phyloP scores from a whole-genome alignment of 2,329 filamentous ascomycete species.

The Alternaria gaisen region DNA sequence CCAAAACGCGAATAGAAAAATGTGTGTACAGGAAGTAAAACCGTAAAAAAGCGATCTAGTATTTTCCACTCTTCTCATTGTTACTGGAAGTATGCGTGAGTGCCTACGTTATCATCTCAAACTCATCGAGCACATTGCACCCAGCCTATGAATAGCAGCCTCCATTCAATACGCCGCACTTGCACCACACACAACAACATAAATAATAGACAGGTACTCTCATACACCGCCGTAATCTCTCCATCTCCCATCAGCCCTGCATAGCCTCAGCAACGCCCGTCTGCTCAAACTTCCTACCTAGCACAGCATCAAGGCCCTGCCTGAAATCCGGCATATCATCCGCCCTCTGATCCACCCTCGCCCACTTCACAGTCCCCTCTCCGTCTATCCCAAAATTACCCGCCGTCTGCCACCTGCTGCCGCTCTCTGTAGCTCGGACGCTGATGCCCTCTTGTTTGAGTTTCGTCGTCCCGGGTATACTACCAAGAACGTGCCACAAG shows the following conservation, averaged over 20 bases:
- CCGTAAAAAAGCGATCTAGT: too few relatives aligned
- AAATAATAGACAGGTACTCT: too few relatives aligned
- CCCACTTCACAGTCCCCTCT: conserved; percentile 64
- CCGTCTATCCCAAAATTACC: conserved; percentile 70
- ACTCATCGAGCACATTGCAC: too few relatives aligned
- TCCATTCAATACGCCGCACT: too few relatives aligned
- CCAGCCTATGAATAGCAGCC: too few relatives aligned
- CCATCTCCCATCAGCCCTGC: too few relatives aligned
- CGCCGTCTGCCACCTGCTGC: conserved; percentile 72
- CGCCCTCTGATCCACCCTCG: conserved; percentile 57
- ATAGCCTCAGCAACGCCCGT: not conserved
- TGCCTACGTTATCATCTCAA: too few relatives aligned
- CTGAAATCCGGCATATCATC: conserved; percentile 65
- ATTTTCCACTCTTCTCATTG: too few relatives aligned
- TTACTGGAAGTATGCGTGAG: too few relatives aligned
- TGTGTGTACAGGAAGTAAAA: too few relatives aligned
- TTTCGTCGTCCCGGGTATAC: conserved; percentile 66
- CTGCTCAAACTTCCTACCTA: not conserved
- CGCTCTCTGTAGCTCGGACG: conserved; percentile 71
- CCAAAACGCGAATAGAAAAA: not conserved
- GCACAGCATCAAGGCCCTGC: conserved; percentile 52
- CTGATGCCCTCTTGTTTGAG: conserved; percentile 71
- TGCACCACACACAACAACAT: too few relatives aligned
- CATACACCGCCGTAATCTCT: too few relatives aligned
- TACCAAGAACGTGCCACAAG: conserved; percentile 68